Evolutionary conservation across 2,329 filamentous ascomycete species (phyloP), one percentile per base, ranked within the genome.

Genomic region (Neofusicoccum parvum): DNA sequence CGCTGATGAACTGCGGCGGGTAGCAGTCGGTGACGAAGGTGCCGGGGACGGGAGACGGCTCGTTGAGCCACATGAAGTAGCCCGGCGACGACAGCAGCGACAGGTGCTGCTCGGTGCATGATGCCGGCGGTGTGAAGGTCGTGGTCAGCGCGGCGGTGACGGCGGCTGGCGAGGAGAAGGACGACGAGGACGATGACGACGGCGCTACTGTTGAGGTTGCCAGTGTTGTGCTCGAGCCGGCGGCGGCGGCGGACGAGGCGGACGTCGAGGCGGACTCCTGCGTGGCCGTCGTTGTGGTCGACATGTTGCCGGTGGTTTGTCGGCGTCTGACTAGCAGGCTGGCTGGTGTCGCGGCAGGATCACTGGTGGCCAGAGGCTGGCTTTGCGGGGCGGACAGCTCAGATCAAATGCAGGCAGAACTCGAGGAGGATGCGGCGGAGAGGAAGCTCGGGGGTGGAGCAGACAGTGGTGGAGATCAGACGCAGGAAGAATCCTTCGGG

Each of bases 11-110:
- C 27, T 73, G 68, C 11, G 65, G 50, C 3, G 73, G 72, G 56
- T 72, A 74, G 60, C 73, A 75, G 17, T 66, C 70, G 14, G 68
- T 70, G 15, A 69, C 41, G 1, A 70, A 73, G 1, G 62, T 62
- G 39, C 68, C 68, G 6, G 50, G 62, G 4, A 69, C 70, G 1
- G 73, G 73, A 1, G 72, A 68, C 11, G 65, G 73, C 41, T 73
- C 70, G 46, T 74, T 74, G 4, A 67, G 65, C 71, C 71, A 75
- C 27, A 75, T 72, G 20, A 65, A 49, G 45, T 68, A 74, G 15
- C 65, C 67, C 2, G 71, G 71, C 1, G 71, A 68, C 3, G 71
- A 70, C 17, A 73, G 62, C 66, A 70, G 67, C 5, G 73, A 70
- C 6, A 75, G 66, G 5, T 62, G 67, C 39, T 72, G 70, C 39